These are phyloP conservation scores for Neopestalotiopsis sp. DNA, from an alignment of 2,329 filamentous ascomycete genomes.

Conservation along the genomic window DNA sequence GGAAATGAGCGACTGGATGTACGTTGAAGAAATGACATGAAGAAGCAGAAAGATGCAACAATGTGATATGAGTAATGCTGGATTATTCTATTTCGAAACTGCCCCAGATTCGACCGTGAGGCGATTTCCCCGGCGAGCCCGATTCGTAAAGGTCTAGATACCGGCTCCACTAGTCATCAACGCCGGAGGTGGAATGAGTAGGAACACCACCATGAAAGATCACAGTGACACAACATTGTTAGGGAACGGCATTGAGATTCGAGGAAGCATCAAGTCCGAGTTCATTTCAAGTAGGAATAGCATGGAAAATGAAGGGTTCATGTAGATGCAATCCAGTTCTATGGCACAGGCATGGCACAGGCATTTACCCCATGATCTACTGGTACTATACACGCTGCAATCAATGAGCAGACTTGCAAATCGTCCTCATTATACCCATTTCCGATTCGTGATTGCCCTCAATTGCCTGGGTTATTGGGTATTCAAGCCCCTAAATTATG, in stretches of 20 bases:
- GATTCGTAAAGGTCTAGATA: conserved; percentile 9
- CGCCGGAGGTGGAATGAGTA: neutral
- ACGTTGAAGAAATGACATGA: neutral
- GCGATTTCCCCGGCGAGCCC: conserved; percentile 8
- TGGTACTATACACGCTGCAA: conserved; percentile 36
- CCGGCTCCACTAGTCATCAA: conserved; percentile 9
- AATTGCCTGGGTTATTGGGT: neutral
- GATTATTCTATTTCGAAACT: neutral
- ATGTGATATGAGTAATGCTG: neutral
- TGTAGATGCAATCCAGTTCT: conserved; percentile 23
- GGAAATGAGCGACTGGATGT: neutral
- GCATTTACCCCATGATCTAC: conserved; percentile 28
- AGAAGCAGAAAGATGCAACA: neutral
- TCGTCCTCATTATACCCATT: conserved; percentile 10
- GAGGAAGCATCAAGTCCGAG: neutral
- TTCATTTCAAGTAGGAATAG: neutral
- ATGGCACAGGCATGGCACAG: conserved; percentile 21
- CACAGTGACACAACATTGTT: neutral
- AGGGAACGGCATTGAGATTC: neutral
- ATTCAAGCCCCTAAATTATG: conserved; percentile 19
- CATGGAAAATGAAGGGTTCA: neutral
- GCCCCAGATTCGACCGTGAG: neutral
- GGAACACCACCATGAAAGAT: neutral
- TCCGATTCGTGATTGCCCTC: conserved; percentile 1
- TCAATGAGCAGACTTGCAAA: conserved; percentile 28